Evolutionary conservation across 1,284 basidiomycete species (phyloP).

Genomic region (Leccinum cinnamomeum): DNA sequence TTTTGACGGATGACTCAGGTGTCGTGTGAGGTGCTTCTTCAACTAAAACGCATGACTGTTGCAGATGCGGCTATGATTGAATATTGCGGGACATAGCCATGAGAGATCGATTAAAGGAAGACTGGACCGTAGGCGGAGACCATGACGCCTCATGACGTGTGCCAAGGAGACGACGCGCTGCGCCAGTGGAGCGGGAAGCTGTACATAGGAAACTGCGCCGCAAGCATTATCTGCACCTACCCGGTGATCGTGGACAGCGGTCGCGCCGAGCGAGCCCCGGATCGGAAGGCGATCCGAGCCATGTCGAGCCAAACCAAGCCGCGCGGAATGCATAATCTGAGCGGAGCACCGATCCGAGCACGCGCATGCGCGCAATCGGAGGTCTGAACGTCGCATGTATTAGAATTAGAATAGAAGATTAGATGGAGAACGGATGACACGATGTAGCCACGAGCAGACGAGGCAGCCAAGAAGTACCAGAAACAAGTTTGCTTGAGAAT

Average conservation of each 20-base stretch:
- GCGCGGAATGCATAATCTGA: not conserved
- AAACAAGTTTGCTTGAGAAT: not conserved
- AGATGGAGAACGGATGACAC: slow-evolving; percentile 1
- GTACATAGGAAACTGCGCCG: not conserved
- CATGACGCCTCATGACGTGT: not conserved
- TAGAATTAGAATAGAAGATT: not conserved
- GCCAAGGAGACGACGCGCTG: not conserved
- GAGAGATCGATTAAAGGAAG: not conserved
- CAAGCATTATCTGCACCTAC: not conserved
- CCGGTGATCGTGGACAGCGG: not conserved
- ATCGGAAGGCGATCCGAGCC: not conserved
- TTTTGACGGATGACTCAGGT: not conserved
- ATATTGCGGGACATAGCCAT: not conserved
- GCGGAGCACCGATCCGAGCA: not conserved
- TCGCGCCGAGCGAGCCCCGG: not conserved
- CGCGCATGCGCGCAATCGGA: not conserved
- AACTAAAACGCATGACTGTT: not conserved
- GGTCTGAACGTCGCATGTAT: not conserved
- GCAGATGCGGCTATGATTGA: not conserved
- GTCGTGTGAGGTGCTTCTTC: not conserved
- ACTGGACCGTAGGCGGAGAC: not conserved
- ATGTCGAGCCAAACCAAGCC: not conserved
- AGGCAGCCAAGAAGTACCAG: slow-evolving; percentile 20
- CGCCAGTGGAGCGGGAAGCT: not conserved
- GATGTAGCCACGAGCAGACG: slow-evolving; percentile 8